These are phyloP conservation scores for Pilobolus umbonatus DNA, from an alignment of 192 early-diverging fungal species.

Conservation along the genomic window DNA sequence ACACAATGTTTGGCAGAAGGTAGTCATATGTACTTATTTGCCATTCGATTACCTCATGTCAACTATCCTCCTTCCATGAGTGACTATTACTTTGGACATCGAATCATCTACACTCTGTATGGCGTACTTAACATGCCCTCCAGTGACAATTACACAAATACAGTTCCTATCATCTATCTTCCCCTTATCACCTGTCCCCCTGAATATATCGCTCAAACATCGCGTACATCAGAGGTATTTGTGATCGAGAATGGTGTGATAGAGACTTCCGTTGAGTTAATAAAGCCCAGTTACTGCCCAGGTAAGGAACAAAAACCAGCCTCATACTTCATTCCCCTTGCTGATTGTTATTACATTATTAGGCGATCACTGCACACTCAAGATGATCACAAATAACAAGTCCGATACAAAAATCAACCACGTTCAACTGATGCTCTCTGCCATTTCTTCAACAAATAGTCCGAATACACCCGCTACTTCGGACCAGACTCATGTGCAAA, in stretches of 20 bases:
- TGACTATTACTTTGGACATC: conserved; percentile 15
- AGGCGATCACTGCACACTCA: conserved; percentile 7
- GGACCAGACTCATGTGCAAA: background rate
- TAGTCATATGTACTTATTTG: conserved; percentile 31
- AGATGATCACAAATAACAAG: background rate
- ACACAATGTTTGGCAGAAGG: conserved; percentile 10
- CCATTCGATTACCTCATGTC: conserved; percentile 27
- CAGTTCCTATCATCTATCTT: conserved; percentile 21
- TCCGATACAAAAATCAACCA: conserved; percentile 4
- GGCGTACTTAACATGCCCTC: conserved; percentile 15
- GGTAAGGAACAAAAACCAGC: conserved; percentile 6
- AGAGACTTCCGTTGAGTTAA: conserved; percentile 18
- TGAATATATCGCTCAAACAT: background rate
- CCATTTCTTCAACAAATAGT: conserved; percentile 5
- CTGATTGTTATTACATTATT: conserved; percentile 9
- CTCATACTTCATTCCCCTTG: background rate
- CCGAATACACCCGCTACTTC: background rate
- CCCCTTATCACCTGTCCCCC: conserved; percentile 19
- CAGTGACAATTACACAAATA: background rate
- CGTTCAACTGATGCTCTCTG: conserved; percentile 7
- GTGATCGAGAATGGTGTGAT: conserved; percentile 2
- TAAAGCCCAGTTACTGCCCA: conserved; percentile 26
- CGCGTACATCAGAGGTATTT: background rate
- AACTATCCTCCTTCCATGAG: conserved; percentile 30
- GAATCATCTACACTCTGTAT: conserved; percentile 24